Evolutionary conservation across 2,329 filamentous ascomycete genomes (phyloP).

Genomic region (Ambrosiella beaveri): DNA sequence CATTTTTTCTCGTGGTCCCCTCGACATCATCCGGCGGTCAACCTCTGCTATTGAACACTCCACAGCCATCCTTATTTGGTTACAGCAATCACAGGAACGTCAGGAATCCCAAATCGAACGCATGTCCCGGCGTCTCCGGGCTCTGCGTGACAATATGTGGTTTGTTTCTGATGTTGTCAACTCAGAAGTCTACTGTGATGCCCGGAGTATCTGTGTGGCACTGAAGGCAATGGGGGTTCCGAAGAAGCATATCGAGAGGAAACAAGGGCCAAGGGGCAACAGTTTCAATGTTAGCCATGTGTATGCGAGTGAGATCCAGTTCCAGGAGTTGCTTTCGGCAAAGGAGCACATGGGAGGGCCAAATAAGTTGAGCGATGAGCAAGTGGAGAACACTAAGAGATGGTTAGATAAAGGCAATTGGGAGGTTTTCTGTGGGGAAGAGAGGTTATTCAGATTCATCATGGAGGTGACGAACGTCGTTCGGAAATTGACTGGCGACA

Average conservation of each 20-base stretch:
- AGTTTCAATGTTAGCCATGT: conserved; percentile 45
- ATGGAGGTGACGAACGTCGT: conserved; percentile 79
- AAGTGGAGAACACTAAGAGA: conserved; percentile 64
- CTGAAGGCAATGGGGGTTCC: conserved; percentile 76
- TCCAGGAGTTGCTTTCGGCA: conserved; percentile 75
- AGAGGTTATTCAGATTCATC: conserved; percentile 84
- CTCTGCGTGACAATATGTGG: conserved; percentile 94
- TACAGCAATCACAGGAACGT: conserved; percentile 66
- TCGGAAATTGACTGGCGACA: conserved; percentile 69
- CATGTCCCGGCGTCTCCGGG: conserved; percentile 56
- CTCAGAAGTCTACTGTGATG: conserved; percentile 74
- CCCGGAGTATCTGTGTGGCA: conserved; percentile 68
- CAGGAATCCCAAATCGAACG: conserved; percentile 57
- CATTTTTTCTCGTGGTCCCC: conserved; percentile 55
- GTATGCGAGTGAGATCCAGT: conserved; percentile 65
- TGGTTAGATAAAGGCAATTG: conserved; percentile 73
- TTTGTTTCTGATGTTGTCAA: conserved; percentile 88
- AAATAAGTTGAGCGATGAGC: conserved; percentile 91
- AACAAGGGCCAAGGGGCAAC: conserved; percentile 20
- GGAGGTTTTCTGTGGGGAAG: conserved; percentile 92
- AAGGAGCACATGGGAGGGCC: conserved; percentile 70
- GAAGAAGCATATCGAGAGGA: conserved; percentile 20
- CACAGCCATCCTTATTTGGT: conserved; percentile 65
- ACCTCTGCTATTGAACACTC: conserved; percentile 61
- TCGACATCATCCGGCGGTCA: conserved; percentile 51